These are phyloP conservation scores for Calonectria honghensis DNA, from an alignment of 2,329 filamentous ascomycete species.

Conservation along the genomic window DNA sequence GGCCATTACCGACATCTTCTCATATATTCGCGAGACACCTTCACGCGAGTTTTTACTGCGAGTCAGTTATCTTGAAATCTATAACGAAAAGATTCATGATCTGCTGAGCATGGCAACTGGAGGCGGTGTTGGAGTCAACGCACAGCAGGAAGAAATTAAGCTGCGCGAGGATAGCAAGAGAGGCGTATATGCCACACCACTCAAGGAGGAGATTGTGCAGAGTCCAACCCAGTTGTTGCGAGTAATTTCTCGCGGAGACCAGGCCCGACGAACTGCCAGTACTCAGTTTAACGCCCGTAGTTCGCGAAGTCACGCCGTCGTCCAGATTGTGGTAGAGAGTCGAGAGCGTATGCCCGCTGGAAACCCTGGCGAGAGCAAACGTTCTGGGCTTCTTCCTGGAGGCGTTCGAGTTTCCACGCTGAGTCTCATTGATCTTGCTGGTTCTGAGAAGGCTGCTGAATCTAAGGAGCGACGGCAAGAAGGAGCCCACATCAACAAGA, in stretches of 20 bases:
- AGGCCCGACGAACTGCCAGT: slow-evolving; percentile 91
- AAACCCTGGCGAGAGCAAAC: slow-evolving; percentile 70
- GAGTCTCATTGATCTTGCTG: slow-evolving; percentile 96
- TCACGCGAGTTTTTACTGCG: slow-evolving; percentile 94
- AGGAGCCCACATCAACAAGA: slow-evolving; percentile 99
- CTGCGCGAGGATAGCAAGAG: slow-evolving; percentile 96
- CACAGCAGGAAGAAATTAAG: slow-evolving; percentile 93
- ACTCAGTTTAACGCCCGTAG: slow-evolving; percentile 98
- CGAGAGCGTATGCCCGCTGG: slow-evolving; percentile 85
- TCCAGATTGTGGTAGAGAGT: slow-evolving; percentile 98
- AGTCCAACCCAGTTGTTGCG: slow-evolving; percentile 95
- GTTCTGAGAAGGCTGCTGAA: slow-evolving; percentile 96
- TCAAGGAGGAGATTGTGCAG: slow-evolving; percentile 99
- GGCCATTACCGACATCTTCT: slow-evolving; percentile 99
- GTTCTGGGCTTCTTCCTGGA: slow-evolving; percentile 83
- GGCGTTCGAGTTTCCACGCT: slow-evolving; percentile 96
- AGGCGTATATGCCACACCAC: slow-evolving; percentile 94
- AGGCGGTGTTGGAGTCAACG: slow-evolving; percentile 71
- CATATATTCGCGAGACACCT: slow-evolving; percentile 97
- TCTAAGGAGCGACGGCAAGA: slow-evolving; percentile 95
- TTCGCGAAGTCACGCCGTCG: slow-evolving; percentile 97
- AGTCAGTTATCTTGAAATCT: slow-evolving; percentile 98
- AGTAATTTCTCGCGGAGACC: slow-evolving; percentile 95
- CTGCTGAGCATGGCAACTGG: slow-evolving; percentile 85
- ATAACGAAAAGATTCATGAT: slow-evolving; percentile 98